Evolutionary conservation across 2,329 filamentous ascomycete genomes (phyloP).

Genomic region (Fusarium veterinarium): DNA sequence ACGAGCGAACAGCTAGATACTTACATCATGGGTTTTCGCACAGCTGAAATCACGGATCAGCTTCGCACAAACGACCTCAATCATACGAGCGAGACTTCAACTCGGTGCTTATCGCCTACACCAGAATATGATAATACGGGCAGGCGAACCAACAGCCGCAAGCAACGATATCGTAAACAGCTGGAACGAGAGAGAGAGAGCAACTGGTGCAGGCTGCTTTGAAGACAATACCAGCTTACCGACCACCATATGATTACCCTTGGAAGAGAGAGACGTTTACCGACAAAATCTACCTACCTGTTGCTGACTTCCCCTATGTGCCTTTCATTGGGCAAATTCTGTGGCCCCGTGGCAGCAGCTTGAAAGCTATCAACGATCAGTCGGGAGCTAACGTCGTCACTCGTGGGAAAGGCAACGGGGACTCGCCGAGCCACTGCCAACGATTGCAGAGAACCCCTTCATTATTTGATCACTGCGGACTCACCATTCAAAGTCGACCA

Average conservation of each 20-base stretch:
- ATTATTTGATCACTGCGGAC: neutral
- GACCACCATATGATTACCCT: neutral
- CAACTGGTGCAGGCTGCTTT: neutral
- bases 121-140: neutral
- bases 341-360: neutral
- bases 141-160: neutral
- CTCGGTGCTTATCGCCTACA: neutral
- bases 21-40: neutral
- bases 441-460: neutral
- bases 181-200: neutral
- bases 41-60: neutral
- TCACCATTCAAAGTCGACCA: neutral
- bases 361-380: neutral
- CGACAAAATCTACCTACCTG: neutral
- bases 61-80: neutral
- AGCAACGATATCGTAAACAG: neutral
- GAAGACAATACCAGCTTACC: neutral
- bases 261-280: neutral
- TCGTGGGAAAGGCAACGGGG: neutral
- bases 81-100: neutral
- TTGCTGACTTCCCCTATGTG: neutral
- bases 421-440: neutral
- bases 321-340: neutral
- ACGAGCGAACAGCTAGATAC: neutral
- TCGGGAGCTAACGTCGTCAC: neutral